Percentiles rank a stretch among this genome's conserved stretches.
Evolutionary conservation across 257 asterid species (phyloP).

Genomic region (Capsicum pubescens): DNA sequence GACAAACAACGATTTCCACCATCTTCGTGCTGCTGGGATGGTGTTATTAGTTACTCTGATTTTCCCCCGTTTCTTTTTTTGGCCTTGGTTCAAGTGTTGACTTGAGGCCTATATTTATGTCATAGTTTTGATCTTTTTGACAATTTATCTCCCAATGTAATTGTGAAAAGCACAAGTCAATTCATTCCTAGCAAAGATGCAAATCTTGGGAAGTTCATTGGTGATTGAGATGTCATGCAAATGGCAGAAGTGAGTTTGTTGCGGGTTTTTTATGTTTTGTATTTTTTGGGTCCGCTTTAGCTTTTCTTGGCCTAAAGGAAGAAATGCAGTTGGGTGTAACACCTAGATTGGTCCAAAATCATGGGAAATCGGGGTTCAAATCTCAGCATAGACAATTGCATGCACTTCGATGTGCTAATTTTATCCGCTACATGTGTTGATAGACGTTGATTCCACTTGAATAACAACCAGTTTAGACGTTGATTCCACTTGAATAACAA

Average conservation of each 20-base stretch:
- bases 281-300: neutral
- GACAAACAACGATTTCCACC: neutral
- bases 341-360: neutral
- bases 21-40: conserved; percentile 12
- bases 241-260: neutral
- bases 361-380: neutral
- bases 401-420: too few species aligned
- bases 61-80: neutral
- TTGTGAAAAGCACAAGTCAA: neutral
- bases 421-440: neutral
- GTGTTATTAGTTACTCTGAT: neutral
- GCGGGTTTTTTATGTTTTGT: neutral
- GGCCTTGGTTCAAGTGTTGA: conserved; percentile 16
- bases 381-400: neutral
- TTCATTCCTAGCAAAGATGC: conserved; percentile 9
- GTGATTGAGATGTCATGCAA: conserved; percentile 13
- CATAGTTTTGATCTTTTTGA: conserved; percentile 19
- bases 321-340: neutral
- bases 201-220: conserved; percentile 17
- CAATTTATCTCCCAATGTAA: conserved; percentile 27
- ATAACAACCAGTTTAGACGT: too few species aligned
- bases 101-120: conserved; percentile 12
- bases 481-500: too few species aligned
- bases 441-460: neutral
- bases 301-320: neutral